Percentiles rank a stretch among this genome's conserved stretches.
phyloP scores from a whole-genome alignment of 1,284 basidiomycete genomes.

The Cystobasidium sp. region DNA sequence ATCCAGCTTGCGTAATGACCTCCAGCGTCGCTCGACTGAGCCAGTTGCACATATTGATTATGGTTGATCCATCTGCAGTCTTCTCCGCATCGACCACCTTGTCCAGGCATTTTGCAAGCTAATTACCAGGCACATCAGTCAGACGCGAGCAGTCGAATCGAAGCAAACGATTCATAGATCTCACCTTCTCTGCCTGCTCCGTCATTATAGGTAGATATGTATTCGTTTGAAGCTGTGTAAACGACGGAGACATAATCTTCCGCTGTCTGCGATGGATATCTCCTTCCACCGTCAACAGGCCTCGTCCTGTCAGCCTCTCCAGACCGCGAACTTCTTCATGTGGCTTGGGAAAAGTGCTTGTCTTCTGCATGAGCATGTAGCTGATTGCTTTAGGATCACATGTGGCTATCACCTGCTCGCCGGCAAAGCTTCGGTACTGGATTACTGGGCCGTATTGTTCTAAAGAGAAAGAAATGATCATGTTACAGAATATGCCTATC shows the following conservation, averaged over 20 bases:
- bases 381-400: conserved; percentile 67
- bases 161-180: neutral
- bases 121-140: neutral
- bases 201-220: conserved; percentile 30
- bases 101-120: conserved; percentile 18
- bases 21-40: conserved; percentile 70
- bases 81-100: conserved; percentile 5
- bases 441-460: conserved; percentile 32
- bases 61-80: neutral
- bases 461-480: neutral
- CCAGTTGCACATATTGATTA: conserved; percentile 67
- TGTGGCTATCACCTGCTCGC: conserved; percentile 64
- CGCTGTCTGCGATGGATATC: conserved; percentile 50
- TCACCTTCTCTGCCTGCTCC: conserved; percentile 30
- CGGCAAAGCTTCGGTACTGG: conserved; percentile 26
- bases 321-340: conserved; percentile 66
- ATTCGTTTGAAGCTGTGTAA: conserved; percentile 23
- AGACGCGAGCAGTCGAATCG: neutral
- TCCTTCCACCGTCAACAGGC: conserved; percentile 57
- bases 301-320: conserved; percentile 54
- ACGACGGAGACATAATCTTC: conserved; percentile 21
- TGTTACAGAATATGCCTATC: neutral
- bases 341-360: conserved; percentile 71
- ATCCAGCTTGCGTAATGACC: conserved; percentile 72
- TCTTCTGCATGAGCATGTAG: conserved; percentile 64